Base-by-base conservation (phyloP, 108 stramenopile species). In the Tribonema minus region DNA sequence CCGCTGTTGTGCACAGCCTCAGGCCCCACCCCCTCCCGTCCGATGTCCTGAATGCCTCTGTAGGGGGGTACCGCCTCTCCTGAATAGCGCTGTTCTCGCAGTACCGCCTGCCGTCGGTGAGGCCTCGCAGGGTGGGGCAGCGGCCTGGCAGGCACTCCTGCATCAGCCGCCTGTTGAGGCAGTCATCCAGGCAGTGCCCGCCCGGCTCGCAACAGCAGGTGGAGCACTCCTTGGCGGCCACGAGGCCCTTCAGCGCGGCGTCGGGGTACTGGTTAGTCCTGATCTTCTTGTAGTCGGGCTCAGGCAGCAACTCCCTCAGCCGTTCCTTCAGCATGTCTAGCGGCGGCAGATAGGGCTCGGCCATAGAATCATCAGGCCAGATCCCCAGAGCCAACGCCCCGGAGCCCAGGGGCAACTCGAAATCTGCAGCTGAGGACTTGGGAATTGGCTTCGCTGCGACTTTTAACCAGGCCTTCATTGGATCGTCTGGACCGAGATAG, bases 1-100 rank as follows among this genome's bases (percentile, higher is more conserved):
- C 75, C 64, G 31, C 39, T 35, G 38, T 41, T 12, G 80, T 79
- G 0, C 30, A 20, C 30, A 74, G 68, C 46, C 80, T 34, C 1
- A 85, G 72, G n/a, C 75, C 85, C 82, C 75, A 83, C 1, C 85
- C 85, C 30, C 82, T 73, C 23, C 64, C 76, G 20, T 61, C 71
- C 58, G 31, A 37, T 5, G 85, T 85, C 2, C 67, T 31, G 28
- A 83, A 85, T 31, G 83, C 72, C 82, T 81, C 32, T 1, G 62
- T 61, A 4, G 70, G 29, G 3, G 85, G 83, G 29, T 84, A 85
- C 31, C 67, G 12, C 26, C 31, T 63, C 28, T 66, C 32, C 72
- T 85, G 85, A 29, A 85, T 81, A n/a, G 68, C 83, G 23, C 9
- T 84, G 38, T 85, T 85, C 25, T 15, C 27, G 80, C 85, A 85